phyloP scores from a whole-genome alignment of 257 asterid genomes.

The Nicotiana benthamiana region DNA sequence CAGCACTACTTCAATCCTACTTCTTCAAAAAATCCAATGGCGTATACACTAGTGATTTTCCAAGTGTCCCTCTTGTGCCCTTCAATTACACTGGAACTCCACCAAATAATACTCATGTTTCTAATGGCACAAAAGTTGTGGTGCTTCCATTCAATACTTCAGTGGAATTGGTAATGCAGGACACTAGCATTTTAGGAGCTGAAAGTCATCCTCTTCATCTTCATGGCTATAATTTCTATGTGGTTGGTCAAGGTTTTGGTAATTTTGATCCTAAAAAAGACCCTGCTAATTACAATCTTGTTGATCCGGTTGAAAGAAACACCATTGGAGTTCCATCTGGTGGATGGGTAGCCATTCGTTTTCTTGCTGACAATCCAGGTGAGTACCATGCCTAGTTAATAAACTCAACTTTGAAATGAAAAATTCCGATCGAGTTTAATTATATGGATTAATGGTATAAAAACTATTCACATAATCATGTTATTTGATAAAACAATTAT shows the following conservation, averaged over 20 bases:
- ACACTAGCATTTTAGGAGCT: slow-evolving; percentile 54
- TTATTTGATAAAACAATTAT: background rate
- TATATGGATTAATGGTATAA: background rate
- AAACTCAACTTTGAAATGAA: background rate
- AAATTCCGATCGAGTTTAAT: background rate
- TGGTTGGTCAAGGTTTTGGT: slow-evolving; percentile 61
- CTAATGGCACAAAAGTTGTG: slow-evolving; percentile 42
- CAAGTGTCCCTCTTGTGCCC: slow-evolving; percentile 23
- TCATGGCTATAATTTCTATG: slow-evolving; percentile 50
- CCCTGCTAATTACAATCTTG: slow-evolving; percentile 44
- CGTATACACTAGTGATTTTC: slow-evolving; percentile 42
- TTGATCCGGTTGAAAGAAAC: slow-evolving; percentile 67
- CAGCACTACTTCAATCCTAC: slow-evolving; percentile 46
- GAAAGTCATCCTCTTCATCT: slow-evolving; percentile 76
- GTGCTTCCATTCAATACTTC: slow-evolving; percentile 42
- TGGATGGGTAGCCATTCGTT: slow-evolving; percentile 69
- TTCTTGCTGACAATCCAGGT: slow-evolving; percentile 76
- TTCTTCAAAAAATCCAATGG: slow-evolving; percentile 30
- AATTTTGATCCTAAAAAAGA: slow-evolving; percentile 45
- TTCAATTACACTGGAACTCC: slow-evolving; percentile 62
- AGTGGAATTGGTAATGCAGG: slow-evolving; percentile 58
- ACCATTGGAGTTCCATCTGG: slow-evolving; percentile 53
- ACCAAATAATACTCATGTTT: slow-evolving; percentile 42
- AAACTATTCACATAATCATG: background rate
- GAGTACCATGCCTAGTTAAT: background rate